Evolutionary conservation across 345 rosid species (phyloP), one percentile per base, ranked within the genome.

Genomic region (Populus simonii): DNA sequence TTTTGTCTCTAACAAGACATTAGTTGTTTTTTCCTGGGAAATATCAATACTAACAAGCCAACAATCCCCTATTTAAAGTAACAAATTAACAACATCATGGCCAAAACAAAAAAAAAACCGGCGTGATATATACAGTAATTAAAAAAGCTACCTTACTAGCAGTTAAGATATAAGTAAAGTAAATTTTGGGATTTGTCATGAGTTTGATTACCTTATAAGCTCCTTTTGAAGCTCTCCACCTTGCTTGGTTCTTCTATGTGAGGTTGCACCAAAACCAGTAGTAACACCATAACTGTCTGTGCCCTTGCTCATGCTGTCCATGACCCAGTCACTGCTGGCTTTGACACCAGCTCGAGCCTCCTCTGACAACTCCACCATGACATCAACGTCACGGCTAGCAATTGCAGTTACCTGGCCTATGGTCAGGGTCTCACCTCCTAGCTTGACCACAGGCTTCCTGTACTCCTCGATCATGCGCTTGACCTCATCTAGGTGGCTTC

Each of bases 401-500:
- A 90, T 83, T 0, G 94, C 93, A 0, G 92, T 83, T 20, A 92
- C 98, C 72, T 94, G 97, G 27, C 88, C 96, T n/a, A 94, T 87
- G 47, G 94, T 94, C 35, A 94, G 79, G 39, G 86, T 86, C 83
- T 91, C 85, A 22, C 97, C 98, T 1, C 94, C 96, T 0, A 94
- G 88, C 68, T 69, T 80, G 15, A 92, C 91, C 74, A 83, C 79
- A 0, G 90, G 89, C 73, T 71, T 88, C 81, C 93, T 83, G 80
- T 78, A 90, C 7, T 92, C 94, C 20, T 75, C 84, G 0, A 94
- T 89, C 98, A 94, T 94, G 25, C 87, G 78, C 74, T 85, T 92
- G 66, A 94, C 97, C 76, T 92, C 97, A 1, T 92, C 94, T 22
- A 92, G 85, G 81, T 94, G 97, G 84, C 97, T 92, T 1, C 98